Conservation (phyloP, 306 rosid genomes). For the Betula pendula region DNA sequence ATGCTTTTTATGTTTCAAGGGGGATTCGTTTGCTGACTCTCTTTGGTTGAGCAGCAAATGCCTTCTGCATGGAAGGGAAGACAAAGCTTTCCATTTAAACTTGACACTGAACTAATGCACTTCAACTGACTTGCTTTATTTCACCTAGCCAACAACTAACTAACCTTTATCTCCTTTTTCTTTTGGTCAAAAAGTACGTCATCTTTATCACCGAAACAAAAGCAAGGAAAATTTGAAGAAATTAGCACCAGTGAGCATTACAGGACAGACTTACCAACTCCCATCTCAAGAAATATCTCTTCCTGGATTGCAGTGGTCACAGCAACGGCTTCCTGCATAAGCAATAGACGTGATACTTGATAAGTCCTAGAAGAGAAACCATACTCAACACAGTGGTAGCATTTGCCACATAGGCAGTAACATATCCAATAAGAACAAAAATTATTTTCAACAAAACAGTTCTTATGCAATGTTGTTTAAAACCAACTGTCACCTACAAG, state of each 20-base stretch:
- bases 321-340: constrained; percentile 85
- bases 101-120: neutral
- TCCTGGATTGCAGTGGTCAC: constrained; percentile 82
- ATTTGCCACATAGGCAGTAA: neutral
- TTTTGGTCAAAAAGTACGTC: neutral
- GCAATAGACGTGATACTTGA: neutral
- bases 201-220: neutral
- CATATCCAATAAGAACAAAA: neutral
- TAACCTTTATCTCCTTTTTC: neutral
- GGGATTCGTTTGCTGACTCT: neutral
- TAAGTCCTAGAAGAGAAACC: neutral
- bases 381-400: neutral
- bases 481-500: neutral
- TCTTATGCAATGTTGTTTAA: neutral
- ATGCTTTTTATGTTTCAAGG: neutral
- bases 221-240: constrained; percentile 9
- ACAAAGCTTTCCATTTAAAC: neutral
- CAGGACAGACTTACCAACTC: constrained; percentile 55
- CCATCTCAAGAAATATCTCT: constrained; percentile 85
- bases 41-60: neutral
- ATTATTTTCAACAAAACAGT: neutral
- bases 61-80: neutral
- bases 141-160: neutral
- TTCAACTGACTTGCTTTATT: neutral
- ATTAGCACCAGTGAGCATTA: neutral